Base-by-base conservation (phyloP, 139 green algal genomes). In the Diplosphaera chodatii region DNA sequence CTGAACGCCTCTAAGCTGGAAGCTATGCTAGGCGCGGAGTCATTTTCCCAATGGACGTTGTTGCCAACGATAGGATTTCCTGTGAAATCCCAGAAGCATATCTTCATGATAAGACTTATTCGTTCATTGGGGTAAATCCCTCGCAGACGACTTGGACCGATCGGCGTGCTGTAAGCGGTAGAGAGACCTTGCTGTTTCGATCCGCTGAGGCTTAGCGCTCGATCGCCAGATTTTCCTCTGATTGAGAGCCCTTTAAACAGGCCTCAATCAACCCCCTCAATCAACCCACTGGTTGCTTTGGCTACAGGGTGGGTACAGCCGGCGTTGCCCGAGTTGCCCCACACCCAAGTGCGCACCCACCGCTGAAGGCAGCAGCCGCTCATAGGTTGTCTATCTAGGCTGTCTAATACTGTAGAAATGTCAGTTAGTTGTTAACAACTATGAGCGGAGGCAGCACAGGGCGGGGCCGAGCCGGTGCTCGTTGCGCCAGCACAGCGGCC, bases 1-100 rank as follows among this genome's bases (percentile, higher is more conserved):
- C 84, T 91, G 85, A 90, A 92, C 87, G 87, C 87, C 86, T 91
- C 86, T 91, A 91, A 91, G 86, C 81, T 82, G 81, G 86, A 88
- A 89, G 75, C 81, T 77, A 81, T 85, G 80, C 85, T 90, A 85
- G 85, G 84, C 74, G 85, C 82, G 82, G 71, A 70, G 80, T 82
- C 75, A 85, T 72, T 66, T 86, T 82, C 82, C 80, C 79, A 79
- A 85, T 85, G 86, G 77, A 78, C 79, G 82, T 90, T 79, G 90
- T 81, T 78, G 86, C 81, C 89, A 89, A 74, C 64, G 75, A 91
- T 91, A 93, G 84, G 81, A 81, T 74, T 32, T 78, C 63, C 72
- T 87, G 31, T 86, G 67, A 77, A 55, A 69, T 82, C 78, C 76
- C 81, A 83, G 78, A 78, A 90, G 78, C 84, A 87, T 89, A 89